Base-by-base conservation (phyloP, 192 early-diverging fungal species). In the Coemansia umbellata region DNA sequence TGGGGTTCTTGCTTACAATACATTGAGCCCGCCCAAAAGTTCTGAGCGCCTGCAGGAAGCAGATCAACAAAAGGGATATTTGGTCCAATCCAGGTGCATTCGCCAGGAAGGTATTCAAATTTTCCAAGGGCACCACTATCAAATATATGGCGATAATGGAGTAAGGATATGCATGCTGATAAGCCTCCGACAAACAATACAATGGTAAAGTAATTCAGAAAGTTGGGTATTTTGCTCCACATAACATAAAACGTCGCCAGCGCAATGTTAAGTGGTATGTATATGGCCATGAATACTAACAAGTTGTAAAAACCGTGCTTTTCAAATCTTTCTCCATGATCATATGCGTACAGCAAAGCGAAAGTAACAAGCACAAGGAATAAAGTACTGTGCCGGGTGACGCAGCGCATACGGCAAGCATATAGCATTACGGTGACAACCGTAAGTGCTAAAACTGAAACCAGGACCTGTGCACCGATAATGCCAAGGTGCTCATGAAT, bases 241-340 rank as follows among this genome's bases (percentile, higher is more conserved):
- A 75, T 58, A 10, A 50, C 24, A 9, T 77, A 66, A 5, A 81
- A 50, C 27, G 50, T 36, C 15, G 68, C 77, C 37, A 82, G 50
- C 7, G 60, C 51, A 10, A 67, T 6, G 49, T 82, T 82, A 15
- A 82, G 58, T 3, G 79, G 81, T 1, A 82, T 27, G 11, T 47
- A 61, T n/a, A 82, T 78, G 4, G 60, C 65, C 61, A 80, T 18
- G 19, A 80, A 78, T n/a, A 82, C 81, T 8, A 82, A 60, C 48
- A 82, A 33, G 28, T 82, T 82, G 58, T 82, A 82, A 22, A 80
- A 74, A 0, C 81, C 81, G 37, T 82, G 81, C 11, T 63, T 31
- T 30, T 82, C 75, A 37, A 82, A 82, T n/a, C 72, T 55, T 47
- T 82, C 81, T 37, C 81, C 81, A 15, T 80, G 75, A 58, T 82